Evolutionary conservation across 2,329 filamentous ascomycete genomes (phyloP).

Genomic region (Aureobasidium sp.): DNA sequence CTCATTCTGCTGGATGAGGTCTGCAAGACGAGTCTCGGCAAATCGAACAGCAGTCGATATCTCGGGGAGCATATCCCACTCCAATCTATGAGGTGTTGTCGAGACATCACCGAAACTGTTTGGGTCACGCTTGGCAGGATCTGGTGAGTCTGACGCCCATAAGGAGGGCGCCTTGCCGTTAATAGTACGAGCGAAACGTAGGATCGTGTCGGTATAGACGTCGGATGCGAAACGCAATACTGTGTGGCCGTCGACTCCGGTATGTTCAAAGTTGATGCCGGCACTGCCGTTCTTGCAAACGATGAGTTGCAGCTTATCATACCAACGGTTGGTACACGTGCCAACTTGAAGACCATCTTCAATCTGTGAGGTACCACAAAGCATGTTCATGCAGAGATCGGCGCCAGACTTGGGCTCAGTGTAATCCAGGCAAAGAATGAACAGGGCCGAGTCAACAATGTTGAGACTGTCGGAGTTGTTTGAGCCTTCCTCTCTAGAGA

Average conservation of each 20-base stretch:
- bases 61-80: conserved; percentile 96
- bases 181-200: conserved; percentile 90
- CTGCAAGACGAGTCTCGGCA: conserved; percentile 86
- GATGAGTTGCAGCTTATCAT: conserved; percentile 98
- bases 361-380: conserved; percentile 88
- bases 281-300: conserved; percentile 98
- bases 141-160: conserved; percentile 85
- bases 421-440: conserved; percentile 87
- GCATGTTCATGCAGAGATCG: conserved; percentile 95
- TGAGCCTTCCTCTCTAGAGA: conserved; percentile 77
- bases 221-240: conserved; percentile 94
- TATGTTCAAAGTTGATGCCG: conserved; percentile 99
- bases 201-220: conserved; percentile 93
- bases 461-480: conserved; percentile 96
- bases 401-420: conserved; percentile 75
- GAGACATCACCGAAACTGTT: conserved; percentile 87
- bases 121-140: conserved; percentile 86
- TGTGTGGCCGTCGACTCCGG: conserved; percentile 93
- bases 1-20: conserved; percentile 94
- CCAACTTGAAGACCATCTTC: conserved; percentile 92
- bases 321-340: conserved; percentile 97
- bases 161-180: conserved; percentile 87
- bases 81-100: conserved; percentile 89
- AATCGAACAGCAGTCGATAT: conserved; percentile 87
- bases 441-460: conserved; percentile 90